Base-by-base conservation (phyloP, 2,329 filamentous ascomycete species). In the Colletotrichum cuscutae region DNA sequence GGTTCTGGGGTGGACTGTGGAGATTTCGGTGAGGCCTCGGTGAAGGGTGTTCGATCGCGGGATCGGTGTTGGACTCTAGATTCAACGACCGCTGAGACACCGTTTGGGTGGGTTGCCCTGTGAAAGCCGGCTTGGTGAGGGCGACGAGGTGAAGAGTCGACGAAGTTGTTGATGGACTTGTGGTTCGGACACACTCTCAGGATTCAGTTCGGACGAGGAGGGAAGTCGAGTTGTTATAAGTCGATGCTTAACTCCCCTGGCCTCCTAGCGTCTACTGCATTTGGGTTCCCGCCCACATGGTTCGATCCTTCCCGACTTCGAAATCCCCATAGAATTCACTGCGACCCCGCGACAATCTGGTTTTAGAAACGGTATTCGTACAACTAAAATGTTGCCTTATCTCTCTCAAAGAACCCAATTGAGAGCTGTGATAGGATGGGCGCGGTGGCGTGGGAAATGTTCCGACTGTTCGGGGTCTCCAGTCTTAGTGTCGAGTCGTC, bases 321-420 rank as follows among this genome's bases (percentile, higher is more conserved):
- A 7, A 7, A 28, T 70, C 65, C 54, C 65, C 70, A 70, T 68
- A 58, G 7, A 53, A 59, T 24, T 57, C 30, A 46, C 61, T 35
- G 32, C 53, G 24, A 52, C 66, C 60, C 54, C 60, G 46, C 70
- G 70, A 72, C 35, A 57, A 72, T 70, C 60, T 70, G 32, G 22
- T 70, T 61, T 70, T 72, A 72, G 68, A 70, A 70, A 70, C 54
- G 52, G 35, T 61, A 72, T 72, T 72, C 46, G 49, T 35, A 60
- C 66, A 72, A 60, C 66, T 28, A 56, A 70, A 54, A 46, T 13
- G 24, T 19, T 58, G 35, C 35, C 58, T 69, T 67, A 68, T 69
- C 67, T 70, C 53, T 58, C 8, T 13, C 42, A 28, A 49, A 49
- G 4, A 26, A n/a, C 26, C 28, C 54, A 22, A 56, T 52, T 58